phyloP scores from a whole-genome alignment of 495 filamentous ascomycete genomes.

The Cladorrhinum samala region DNA sequence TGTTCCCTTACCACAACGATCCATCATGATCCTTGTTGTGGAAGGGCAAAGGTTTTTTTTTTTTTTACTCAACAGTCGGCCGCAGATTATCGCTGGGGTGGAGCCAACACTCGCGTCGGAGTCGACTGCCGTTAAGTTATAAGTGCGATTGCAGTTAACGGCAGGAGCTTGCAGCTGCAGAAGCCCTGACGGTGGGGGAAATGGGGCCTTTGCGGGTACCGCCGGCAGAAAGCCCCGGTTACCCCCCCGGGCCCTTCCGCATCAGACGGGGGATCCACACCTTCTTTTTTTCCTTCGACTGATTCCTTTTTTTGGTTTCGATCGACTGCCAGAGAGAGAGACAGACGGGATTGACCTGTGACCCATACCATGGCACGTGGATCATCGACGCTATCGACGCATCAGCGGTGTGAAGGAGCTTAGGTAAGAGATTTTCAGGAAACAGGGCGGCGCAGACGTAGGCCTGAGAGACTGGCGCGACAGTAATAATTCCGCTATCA shows the following conservation, averaged over 20 bases:
- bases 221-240: conserved; percentile 6
- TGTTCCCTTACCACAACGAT: too few species aligned
- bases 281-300: neutral
- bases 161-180: too few species aligned
- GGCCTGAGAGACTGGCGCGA: too few species aligned
- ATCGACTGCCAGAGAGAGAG: too few species aligned
- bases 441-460: too few species aligned
- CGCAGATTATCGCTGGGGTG: neutral
- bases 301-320: neutral
- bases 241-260: neutral
- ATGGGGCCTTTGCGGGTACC: conserved; percentile 10
- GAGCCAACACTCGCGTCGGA: conserved; percentile 2
- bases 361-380: neutral
- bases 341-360: neutral
- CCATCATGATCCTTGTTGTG: too few species aligned
- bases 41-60: too few species aligned
- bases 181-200: neutral
- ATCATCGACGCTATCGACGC: too few species aligned
- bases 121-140: conserved; percentile 22
- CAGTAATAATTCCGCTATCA: too few species aligned
- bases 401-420: too few species aligned
- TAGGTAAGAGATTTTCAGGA: neutral
- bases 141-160: conserved; percentile 21
- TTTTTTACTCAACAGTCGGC: too few species aligned
- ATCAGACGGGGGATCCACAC: neutral